A percentile compares a stretch with the other conserved stretches of the same genome.
Evolutionary conservation across 192 early-diverging fungal species (phyloP).

Genomic region (Fimicolochytrium jonesii): DNA sequence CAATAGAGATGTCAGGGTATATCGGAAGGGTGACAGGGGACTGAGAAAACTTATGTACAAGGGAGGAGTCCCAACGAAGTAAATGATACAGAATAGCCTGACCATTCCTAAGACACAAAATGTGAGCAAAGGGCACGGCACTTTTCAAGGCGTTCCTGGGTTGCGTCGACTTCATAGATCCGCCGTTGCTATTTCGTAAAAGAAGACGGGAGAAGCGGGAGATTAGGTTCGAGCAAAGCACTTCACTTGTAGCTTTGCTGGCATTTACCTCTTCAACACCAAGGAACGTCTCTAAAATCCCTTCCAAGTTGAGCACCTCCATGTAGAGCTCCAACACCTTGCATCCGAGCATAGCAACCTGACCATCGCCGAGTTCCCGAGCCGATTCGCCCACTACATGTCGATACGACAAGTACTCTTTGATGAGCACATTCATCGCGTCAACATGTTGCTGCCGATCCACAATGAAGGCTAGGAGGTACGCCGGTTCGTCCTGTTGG

Average conservation of each 20-base stretch:
- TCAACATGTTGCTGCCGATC: conserved; percentile 24
- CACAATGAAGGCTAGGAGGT: conserved; percentile 19
- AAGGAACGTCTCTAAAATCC: conserved; percentile 29
- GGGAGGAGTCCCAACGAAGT: too few relatives aligned
- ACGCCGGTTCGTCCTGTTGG: conserved; percentile 11
- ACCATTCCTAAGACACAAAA: too few relatives aligned
- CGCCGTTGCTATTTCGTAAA: conserved; percentile 4
- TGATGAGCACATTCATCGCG: conserved; percentile 27
- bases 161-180: conserved; percentile 3
- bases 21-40: too few relatives aligned
- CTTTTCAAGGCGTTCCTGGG: not conserved
- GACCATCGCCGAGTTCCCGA: conserved; percentile 9
- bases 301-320: conserved; percentile 30
- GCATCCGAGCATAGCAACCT: not conserved
- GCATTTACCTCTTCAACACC: conserved; percentile 15
- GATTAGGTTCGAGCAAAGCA: not conserved
- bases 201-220: not conserved
- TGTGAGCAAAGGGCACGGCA: too few relatives aligned
- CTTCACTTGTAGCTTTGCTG: not conserved
- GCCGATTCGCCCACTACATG: conserved; percentile 15
- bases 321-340: conserved; percentile 30
- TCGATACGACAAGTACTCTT: conserved; percentile 20
- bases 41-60: too few relatives aligned
- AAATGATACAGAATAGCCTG: too few relatives aligned
- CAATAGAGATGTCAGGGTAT: too few relatives aligned